Conservation (phyloP, 2,329 filamentous ascomycete species). For the Pseudocercospora ulei region DNA sequence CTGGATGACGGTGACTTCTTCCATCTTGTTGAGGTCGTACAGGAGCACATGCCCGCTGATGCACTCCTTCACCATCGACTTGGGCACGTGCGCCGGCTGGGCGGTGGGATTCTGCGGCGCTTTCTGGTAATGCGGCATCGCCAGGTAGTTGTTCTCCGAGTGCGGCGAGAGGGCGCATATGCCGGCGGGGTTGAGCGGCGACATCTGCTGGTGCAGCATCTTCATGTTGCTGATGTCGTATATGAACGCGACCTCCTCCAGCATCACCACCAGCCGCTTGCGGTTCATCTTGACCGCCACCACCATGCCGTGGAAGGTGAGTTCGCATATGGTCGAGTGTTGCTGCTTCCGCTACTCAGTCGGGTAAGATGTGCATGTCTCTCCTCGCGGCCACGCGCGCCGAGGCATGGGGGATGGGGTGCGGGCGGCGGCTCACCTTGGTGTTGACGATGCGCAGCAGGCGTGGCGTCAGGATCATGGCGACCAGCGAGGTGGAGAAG, state of each 20-base stretch:
- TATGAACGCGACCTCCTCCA: conserved; percentile 93
- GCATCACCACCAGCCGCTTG: conserved; percentile 82
- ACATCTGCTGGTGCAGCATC: conserved; percentile 81
- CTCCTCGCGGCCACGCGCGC: conserved; percentile 2
- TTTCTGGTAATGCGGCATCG: conserved; percentile 74
- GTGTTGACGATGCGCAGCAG: conserved; percentile 96
- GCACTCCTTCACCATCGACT: conserved; percentile 55
- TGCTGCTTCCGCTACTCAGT: conserved; percentile 40
- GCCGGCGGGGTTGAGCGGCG: conserved; percentile 79
- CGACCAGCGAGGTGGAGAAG: conserved; percentile 93
- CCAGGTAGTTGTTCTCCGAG: conserved; percentile 90
- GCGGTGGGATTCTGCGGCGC: conserved; percentile 31
- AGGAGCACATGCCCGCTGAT: conserved; percentile 88
- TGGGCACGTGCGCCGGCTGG: conserved; percentile 72
- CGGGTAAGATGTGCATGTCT: conserved; percentile 16
- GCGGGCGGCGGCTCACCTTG: conserved; percentile 58
- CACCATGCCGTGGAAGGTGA: conserved; percentile 95
- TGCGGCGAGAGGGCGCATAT: conserved; percentile 87
- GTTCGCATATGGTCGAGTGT: conserved; percentile 86
- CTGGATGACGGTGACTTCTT: conserved; percentile 90
- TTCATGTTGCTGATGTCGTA: conserved; percentile 99
- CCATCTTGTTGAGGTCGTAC: conserved; percentile 79
- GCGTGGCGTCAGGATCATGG: conserved; percentile 80
- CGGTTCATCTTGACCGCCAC: conserved; percentile 88
- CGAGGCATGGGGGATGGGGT: no score